Evolutionary conservation across 441 rosid species (phyloP), one percentile per base, ranked within the genome.

Genomic region (Raphanus hybrid): DNA sequence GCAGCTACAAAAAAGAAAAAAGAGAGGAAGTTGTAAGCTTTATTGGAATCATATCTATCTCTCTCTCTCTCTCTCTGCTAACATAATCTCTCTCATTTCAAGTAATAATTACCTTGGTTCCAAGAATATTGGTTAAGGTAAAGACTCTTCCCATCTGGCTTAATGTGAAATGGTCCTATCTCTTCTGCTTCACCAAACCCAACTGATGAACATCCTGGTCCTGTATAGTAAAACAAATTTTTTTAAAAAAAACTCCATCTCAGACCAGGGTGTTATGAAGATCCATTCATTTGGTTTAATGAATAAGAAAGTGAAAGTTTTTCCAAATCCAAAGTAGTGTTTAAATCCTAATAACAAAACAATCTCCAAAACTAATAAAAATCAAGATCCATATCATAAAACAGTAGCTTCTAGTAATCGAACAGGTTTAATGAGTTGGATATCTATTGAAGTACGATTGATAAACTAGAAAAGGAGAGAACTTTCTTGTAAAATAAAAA

Each of bases 131-230:
- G 91, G 67, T 95, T 95, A 83, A 88, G 77, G 86, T 88, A 91
- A 59, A 95, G 87, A 71, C 90, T 84, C 84, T 86, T 84, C 82
- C 96, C 92, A 83, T 95, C 97, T 48, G 88, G 39, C 70, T 55
- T 81, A 65, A 95, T 89, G 77, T 90, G 99, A 73, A 95, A 95
- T 1, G 99, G 97, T 55, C 98, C 98, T 18, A 95, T 86, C 85
- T 95, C 99, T 84, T 92, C 97, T 16, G 99, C 97, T 87, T 84
- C 86, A 34, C 98, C 99, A 81, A 54, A 95, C 59, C 88, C 99
- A 82, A 95, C 83, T 12, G 99, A 92, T 45, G 99, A 92, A 81
- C 98, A 95, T 71, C 99, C 99, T 67, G 99, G 99, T 64, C 99
- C 99, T 95, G 68, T 39, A 59, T 0, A 11, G 1, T 20, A 20